Conservation (phyloP, 2,329 filamentous ascomycete species). For the Beauveria pseudobassiana region DNA sequence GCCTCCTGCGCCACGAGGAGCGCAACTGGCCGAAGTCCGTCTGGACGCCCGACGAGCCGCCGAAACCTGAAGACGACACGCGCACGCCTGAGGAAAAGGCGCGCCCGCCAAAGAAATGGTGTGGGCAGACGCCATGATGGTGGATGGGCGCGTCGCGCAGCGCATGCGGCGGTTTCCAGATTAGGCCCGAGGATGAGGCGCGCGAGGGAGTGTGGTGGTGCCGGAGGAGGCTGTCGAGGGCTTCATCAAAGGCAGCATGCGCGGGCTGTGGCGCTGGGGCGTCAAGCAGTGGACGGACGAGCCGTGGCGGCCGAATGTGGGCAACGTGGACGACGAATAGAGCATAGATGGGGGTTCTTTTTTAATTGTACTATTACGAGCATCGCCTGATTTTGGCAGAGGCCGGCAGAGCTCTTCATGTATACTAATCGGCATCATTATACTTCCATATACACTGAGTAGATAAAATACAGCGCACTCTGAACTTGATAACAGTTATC, state of each 20-base stretch:
- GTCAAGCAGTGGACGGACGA: constrained; percentile 31
- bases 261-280: constrained; percentile 46
- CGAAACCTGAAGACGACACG: constrained; percentile 2
- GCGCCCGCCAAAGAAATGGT: constrained; percentile 56
- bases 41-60: constrained; percentile 46
- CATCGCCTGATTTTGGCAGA: neutral
- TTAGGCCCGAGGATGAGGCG: constrained; percentile 62
- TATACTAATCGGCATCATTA: constrained; percentile 7
- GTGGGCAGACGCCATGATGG: constrained; percentile 65
- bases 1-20: constrained; percentile 63
- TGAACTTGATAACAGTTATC: neutral
- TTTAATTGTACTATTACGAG: neutral
- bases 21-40: constrained; percentile 77
- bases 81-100: constrained; percentile 34
- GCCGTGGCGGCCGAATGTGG: constrained; percentile 34
- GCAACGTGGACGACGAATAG: constrained; percentile 25
- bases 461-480: neutral
- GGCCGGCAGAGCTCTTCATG: constrained; percentile 7
- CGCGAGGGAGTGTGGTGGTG: constrained; percentile 54
- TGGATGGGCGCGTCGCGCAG: constrained; percentile 67
- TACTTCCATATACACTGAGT: neutral
- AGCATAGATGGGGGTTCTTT: neutral
- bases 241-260: constrained; percentile 54
- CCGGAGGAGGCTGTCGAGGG: constrained; percentile 64
- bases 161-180: constrained; percentile 75